Evolutionary conservation across 768 basidiomycete genomes (phyloP).

Genomic region (Trametes elegans): DNA sequence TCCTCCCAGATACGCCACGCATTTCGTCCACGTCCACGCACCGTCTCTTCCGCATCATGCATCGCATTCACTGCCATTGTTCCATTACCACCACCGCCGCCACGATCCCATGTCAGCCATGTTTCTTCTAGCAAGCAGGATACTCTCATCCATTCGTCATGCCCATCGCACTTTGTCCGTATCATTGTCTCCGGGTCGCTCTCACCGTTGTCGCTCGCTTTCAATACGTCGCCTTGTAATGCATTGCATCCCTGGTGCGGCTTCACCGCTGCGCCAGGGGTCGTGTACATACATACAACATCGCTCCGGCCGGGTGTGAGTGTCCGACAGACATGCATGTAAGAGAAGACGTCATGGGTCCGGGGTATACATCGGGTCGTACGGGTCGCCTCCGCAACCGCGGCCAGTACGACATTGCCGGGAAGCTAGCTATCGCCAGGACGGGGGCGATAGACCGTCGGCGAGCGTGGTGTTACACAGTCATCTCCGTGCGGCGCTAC

Average conservation of each 20-base stretch:
- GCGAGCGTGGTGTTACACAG: background rate
- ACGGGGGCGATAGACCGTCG: background rate
- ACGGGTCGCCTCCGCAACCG: background rate
- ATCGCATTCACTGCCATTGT: conserved; percentile 15
- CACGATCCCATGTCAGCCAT: conserved; percentile 17
- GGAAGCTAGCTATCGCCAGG: background rate
- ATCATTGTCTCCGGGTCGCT: conserved; percentile 13
- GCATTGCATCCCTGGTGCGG: conserved; percentile 5
- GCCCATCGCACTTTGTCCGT: conserved; percentile 5
- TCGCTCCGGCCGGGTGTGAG: background rate
- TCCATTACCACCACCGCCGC: conserved; percentile 8
- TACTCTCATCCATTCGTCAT: conserved; percentile 8
- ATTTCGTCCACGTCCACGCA: background rate
- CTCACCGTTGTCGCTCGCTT: conserved; percentile 18
- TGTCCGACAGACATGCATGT: background rate
- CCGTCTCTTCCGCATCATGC: conserved; percentile 9
- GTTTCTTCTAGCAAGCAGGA: conserved; percentile 15
- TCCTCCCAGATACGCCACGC: background rate
- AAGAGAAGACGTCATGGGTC: background rate
- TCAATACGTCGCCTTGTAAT: conserved; percentile 13
- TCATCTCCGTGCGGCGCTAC: background rate
- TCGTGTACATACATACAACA: conserved; percentile 1
- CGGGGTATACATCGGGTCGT: background rate
- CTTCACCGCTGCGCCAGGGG: background rate
- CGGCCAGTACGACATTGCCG: background rate